These are phyloP conservation scores for Phytophthora idaei DNA, from an alignment of 352 stramenopile genomes.

Conservation along the genomic window DNA sequence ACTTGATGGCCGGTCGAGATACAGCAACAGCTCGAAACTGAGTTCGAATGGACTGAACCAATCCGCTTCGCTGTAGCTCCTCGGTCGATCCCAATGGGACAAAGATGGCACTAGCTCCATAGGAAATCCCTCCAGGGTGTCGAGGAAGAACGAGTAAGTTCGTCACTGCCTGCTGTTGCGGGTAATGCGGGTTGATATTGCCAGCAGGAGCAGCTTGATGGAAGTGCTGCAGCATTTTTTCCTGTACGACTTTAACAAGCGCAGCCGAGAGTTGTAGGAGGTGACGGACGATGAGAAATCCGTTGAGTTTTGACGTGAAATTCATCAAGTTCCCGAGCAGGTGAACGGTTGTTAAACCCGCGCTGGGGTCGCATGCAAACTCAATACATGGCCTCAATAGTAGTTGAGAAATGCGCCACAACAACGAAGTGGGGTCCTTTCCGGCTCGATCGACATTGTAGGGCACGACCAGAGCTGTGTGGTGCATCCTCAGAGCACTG, in stretches of 20 bases:
- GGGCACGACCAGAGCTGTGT: slow-evolving; percentile 37
- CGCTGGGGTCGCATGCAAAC: slow-evolving; percentile 24
- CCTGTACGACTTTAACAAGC: slow-evolving; percentile 12
- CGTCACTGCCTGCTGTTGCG: slow-evolving; percentile 7
- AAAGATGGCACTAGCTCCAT: slow-evolving; percentile 36
- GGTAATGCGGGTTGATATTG: background rate
- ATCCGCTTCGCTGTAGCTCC: slow-evolving; percentile 13
- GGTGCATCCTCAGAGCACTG: slow-evolving; percentile 38
- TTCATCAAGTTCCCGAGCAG: slow-evolving; percentile 21
- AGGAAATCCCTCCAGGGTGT: slow-evolving; percentile 1
- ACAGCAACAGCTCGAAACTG: slow-evolving; percentile 43
- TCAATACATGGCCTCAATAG: slow-evolving; percentile 44
- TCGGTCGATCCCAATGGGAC: slow-evolving; percentile 30
- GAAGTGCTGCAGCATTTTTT: slow-evolving; percentile 28
- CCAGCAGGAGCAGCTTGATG: slow-evolving; percentile 15
- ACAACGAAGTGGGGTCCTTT: slow-evolving; percentile 10
- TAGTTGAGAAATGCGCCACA: slow-evolving; percentile 37
- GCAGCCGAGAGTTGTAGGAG: slow-evolving; percentile 18
- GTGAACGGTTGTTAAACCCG: slow-evolving; percentile 5
- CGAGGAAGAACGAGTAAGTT: slow-evolving; percentile 31
- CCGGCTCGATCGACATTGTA: slow-evolving; percentile 9
- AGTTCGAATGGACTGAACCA: slow-evolving; percentile 37
- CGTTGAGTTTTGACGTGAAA: slow-evolving; percentile 22
- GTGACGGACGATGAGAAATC: slow-evolving; percentile 31
- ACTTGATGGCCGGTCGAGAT: slow-evolving; percentile 24